Base-by-base conservation (phyloP, 2,329 filamentous ascomycete genomes). In the Clonostachys byssicola region DNA sequence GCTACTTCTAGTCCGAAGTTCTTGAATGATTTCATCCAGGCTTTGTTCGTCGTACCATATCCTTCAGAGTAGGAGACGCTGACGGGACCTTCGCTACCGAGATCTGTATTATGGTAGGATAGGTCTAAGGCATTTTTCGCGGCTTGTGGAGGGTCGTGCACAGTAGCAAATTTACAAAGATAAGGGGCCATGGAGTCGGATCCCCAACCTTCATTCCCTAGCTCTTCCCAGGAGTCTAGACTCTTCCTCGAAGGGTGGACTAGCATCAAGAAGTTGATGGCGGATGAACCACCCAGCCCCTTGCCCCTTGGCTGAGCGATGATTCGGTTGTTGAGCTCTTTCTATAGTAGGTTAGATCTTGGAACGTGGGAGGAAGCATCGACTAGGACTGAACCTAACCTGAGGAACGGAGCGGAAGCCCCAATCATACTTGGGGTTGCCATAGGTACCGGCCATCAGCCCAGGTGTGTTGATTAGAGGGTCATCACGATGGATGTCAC, bases 131-230 rank as follows among this genome's bases (percentile, higher is more conserved):
- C 44, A 6, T 66, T 58, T 18, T 51, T 55, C 6, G 64, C 50
- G 5, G 50, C 53, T 43, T 59, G 49, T 5, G 56, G 50, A 6
- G 62, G 59, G 5, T 55, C 46, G 44, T 60, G 56, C n/a, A 64
- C 57, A 0, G 60, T 67, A 17, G 55, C 54, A 40, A 64, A 64
- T 54, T 67, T 67, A 42, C 41, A 78, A 71, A 16, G 77, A 13
- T 40, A 46, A 1, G 44, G 44, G 7, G 2, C 35, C 16, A 46
- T 17, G 16, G 54, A 54, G 5, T 60, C 48, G 56, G 59, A 67
- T 40, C 59, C 56, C 64, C 64, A 66, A 0, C 63, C 63, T 16
- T 34, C 18, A 34, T 46, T 46, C 2, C 44, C 44, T 23, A 46
- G 38, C 10, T 23, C 30, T 8, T 18, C 44, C 61, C 59, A 63